Evolutionary conservation across 1,284 basidiomycete genomes (phyloP).

Genomic region (Marasmius tenuissimus): DNA sequence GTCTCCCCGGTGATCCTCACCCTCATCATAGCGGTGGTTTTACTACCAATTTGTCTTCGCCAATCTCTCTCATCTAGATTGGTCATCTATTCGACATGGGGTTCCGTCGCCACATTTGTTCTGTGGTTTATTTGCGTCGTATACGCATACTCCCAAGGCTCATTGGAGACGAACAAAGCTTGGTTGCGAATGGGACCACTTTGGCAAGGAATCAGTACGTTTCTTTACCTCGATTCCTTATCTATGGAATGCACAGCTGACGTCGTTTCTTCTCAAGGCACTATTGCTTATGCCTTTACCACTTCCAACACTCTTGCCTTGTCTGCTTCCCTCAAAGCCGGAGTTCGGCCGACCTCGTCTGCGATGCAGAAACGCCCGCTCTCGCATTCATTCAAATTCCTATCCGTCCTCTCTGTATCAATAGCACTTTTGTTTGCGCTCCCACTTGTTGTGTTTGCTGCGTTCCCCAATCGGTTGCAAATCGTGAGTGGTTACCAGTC

Average conservation of each 20-base stretch:
- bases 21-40: constrained; percentile 37
- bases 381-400: constrained; percentile 55
- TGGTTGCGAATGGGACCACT: constrained; percentile 46
- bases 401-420: constrained; percentile 51
- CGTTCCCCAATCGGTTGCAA: constrained; percentile 41
- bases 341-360: constrained; percentile 30
- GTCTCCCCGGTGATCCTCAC: constrained; percentile 34
- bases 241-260: constrained; percentile 1
- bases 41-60: constrained; percentile 52
- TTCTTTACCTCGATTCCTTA: not conserved
- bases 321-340: constrained; percentile 56
- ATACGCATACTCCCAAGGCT: constrained; percentile 48
- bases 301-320: constrained; percentile 63
- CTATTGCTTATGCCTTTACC: constrained; percentile 62
- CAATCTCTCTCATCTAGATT: constrained; percentile 52
- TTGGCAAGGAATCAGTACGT: constrained; percentile 67
- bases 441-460: constrained; percentile 57
- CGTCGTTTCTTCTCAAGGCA: constrained; percentile 32
- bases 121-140: constrained; percentile 56
- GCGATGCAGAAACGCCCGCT: constrained; percentile 43
- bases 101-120: constrained; percentile 56
- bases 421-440: constrained; percentile 51
- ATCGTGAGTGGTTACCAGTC: constrained; percentile 28
- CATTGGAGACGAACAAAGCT: constrained; percentile 33
- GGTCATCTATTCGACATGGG: constrained; percentile 54